Percentiles rank a stretch among this genome's conserved stretches.
Conservation (phyloP, 2,329 filamentous ascomycete genomes). For the Fusarium azukiicola region DNA sequence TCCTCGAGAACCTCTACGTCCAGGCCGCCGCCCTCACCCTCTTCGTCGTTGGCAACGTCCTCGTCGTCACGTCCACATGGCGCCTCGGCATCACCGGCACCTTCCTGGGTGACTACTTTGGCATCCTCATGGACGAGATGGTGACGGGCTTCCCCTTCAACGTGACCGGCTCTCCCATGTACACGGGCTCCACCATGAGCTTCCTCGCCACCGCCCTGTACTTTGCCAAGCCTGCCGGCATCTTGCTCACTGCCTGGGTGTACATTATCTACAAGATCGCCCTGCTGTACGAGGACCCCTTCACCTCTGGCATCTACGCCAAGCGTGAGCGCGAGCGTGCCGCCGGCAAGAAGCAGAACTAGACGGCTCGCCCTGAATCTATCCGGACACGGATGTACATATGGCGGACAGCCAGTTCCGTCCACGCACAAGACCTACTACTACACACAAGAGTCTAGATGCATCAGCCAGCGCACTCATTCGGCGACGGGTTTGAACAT, state of each 20-base stretch:
- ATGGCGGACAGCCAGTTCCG: neutral
- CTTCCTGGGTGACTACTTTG: conserved; percentile 99
- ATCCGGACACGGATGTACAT: conserved; percentile 33
- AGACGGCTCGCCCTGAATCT: conserved; percentile 42
- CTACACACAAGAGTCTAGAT: conserved; percentile 21
- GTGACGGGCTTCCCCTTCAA: conserved; percentile 99
- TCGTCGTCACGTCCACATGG: conserved; percentile 95
- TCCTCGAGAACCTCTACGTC: conserved; percentile 80
- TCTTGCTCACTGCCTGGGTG: conserved; percentile 88
- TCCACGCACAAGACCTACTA: conserved; percentile 2
- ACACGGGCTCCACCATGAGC: conserved; percentile 95
- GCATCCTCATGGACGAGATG: conserved; percentile 97
- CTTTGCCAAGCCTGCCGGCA: conserved; percentile 92
- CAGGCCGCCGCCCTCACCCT: conserved; percentile 85
- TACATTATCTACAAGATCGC: conserved; percentile 90
- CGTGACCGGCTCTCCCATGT: conserved; percentile 95
- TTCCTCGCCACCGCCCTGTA: conserved; percentile 94
- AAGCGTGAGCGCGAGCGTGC: conserved; percentile 85
- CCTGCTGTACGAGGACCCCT: conserved; percentile 94
- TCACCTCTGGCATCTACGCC: conserved; percentile 95
- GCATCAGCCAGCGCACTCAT: conserved; percentile 35
- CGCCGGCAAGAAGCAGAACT: conserved; percentile 75
- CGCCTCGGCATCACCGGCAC: conserved; percentile 96
- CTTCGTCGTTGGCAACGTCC: conserved; percentile 87
- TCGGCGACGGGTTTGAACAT: conserved; percentile 44